A percentile compares a stretch with the other conserved stretches of the same genome.
phyloP scores from a whole-genome alignment of 2,329 filamentous ascomycete species.

The Epichloe gansuensis region DNA sequence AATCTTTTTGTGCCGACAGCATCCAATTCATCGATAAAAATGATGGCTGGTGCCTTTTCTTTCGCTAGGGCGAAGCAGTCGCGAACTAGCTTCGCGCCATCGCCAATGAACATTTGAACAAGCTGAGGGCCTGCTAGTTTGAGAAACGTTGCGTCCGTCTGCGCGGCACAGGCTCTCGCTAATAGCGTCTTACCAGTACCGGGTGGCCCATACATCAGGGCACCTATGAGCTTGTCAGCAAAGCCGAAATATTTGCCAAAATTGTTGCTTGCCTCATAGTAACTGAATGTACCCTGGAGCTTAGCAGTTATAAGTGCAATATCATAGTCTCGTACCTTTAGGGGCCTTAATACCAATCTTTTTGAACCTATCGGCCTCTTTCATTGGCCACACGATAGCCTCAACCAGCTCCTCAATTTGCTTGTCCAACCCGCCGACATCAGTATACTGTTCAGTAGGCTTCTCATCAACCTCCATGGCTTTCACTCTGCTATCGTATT shows the following conservation, averaged over 20 bases:
- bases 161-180: constrained; percentile 88
- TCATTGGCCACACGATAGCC: constrained; percentile 99
- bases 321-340: constrained; percentile 60
- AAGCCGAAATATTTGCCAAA: neutral
- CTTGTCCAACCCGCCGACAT: constrained; percentile 95
- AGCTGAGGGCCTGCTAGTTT: constrained; percentile 96
- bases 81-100: constrained; percentile 92
- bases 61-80: constrained; percentile 97
- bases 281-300: neutral
- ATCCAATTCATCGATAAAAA: constrained; percentile 98
- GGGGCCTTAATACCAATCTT: constrained; percentile 99
- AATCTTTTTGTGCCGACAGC: constrained; percentile 98
- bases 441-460: constrained; percentile 96
- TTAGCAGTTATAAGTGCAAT: neutral
- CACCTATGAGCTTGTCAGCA: constrained; percentile 53
- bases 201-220: constrained; percentile 92
- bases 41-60: constrained; percentile 97
- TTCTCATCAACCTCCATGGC: constrained; percentile 99
- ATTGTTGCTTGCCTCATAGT: neutral
- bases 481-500: constrained; percentile 98
- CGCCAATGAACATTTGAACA: constrained; percentile 99
- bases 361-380: constrained; percentile 97
- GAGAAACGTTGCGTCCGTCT: constrained; percentile 96
- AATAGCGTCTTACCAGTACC: constrained; percentile 87
- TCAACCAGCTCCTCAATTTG: constrained; percentile 98